Base-by-base conservation (phyloP, 306 rosid genomes). In the Geum urbanum region DNA sequence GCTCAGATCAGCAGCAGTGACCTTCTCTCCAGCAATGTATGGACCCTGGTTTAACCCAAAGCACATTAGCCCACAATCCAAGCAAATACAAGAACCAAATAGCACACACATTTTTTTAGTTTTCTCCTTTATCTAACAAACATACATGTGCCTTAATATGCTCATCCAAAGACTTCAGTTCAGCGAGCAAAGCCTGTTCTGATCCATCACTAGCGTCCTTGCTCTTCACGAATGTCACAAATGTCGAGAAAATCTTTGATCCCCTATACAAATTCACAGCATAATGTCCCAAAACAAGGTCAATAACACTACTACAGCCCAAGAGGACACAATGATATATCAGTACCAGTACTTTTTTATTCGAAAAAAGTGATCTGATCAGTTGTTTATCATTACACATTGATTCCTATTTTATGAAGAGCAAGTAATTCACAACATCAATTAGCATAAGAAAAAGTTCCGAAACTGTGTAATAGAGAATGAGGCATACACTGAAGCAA, bases 141-240 rank as follows among this genome's bases (percentile, higher is more conserved):
- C 81, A 72, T 84, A 91, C 97, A 77, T 88, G 83, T 60, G 87
- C 81, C 80, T 95, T 83, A 46, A 95, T 95, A 84, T 95, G 99
- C 45, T 86, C 91, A 11, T 89, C 81, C 68, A 95, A 78, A 58
- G 92, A 92, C 83, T 77, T 84, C 71, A 95, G 76, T 76, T 91
- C 99, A 66, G 41, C 72, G 60, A 89, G 77, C 81, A 95, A 68
- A 6, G 92, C 87, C 84, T 89, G 87, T 58, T 95, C 99, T 1
- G 99, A 84, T 32, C 96, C 96, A 59, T 95, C 99, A 67, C 12
- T 80, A 9, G 92, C 57, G 74, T 94, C 95, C 88, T 91, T 95
- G 79, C 99, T 95, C 92, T 81, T 84, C 67, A 91, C 5, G 70
- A 91, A 91, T 66, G 74, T 79, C 73, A 82, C 83, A 50, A 91